phyloP scores from a whole-genome alignment of 192 early-diverging fungal genomes.

The Coemansia sp. region DNA sequence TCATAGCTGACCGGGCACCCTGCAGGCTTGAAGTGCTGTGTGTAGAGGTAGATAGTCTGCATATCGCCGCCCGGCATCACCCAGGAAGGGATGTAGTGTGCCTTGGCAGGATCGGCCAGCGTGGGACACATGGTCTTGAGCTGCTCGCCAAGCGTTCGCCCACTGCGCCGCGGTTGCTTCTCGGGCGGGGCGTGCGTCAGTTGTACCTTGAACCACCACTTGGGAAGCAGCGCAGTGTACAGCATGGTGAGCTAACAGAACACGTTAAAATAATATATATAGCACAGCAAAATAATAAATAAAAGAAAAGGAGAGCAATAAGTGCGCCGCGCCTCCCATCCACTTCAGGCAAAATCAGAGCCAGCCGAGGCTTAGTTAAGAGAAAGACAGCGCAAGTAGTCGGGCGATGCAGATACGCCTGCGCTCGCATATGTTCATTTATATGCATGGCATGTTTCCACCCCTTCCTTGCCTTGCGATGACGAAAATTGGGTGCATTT shows the following conservation, averaged over 20 bases:
- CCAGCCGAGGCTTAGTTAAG: not conserved
- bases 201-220: slow-evolving; percentile 39
- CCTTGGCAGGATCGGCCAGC: slow-evolving; percentile 56
- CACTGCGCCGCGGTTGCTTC: slow-evolving; percentile 37
- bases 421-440: not conserved
- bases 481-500: not conserved
- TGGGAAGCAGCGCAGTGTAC: slow-evolving; percentile 36
- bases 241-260: slow-evolving; percentile 9
- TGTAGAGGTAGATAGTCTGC: slow-evolving; percentile 68
- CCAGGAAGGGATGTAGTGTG: slow-evolving; percentile 67
- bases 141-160: slow-evolving; percentile 29
- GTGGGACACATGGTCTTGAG: slow-evolving; percentile 56
- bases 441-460: too few relatives aligned
- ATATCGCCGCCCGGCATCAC: slow-evolving; percentile 76
- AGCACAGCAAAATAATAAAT: not conserved
- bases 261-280: not conserved
- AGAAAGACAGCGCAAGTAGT: not conserved
- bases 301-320: not conserved
- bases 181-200: slow-evolving; percentile 47
- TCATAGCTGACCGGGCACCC: slow-evolving; percentile 46
- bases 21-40: slow-evolving; percentile 53
- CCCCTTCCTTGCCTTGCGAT: not conserved
- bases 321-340: not conserved
- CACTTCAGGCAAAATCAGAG: not conserved
- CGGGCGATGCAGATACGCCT: not conserved